Evolutionary conservation across 2,329 filamentous ascomycete species (phyloP), one percentile per base, ranked within the genome.

Genomic region (Penicillium janthinellum): DNA sequence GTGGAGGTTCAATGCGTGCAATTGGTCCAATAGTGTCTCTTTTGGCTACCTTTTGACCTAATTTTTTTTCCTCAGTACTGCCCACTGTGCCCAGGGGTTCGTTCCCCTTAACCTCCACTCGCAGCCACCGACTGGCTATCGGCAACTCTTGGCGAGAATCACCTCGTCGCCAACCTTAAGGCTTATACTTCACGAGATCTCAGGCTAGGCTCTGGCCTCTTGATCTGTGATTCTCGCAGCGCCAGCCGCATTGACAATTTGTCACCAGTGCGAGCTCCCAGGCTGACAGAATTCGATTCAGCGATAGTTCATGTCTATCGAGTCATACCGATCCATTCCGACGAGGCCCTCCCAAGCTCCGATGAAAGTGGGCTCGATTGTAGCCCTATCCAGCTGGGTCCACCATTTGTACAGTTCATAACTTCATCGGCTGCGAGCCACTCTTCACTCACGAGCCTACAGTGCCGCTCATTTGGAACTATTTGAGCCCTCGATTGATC

Each of bases 1-100:
- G 48, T 51, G 48, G 48, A 51, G 49, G 35, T n/a, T 45, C 12
- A 44, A 25, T 58, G 22, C 53, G 53, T 35, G 17, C 34, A 39
- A n/a, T 41, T 35, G 44, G 31, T 57, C 34, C 48, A 59, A 54
- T 49, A 39, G 51, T 34, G 37, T 41, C 15, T 31, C 22, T 44
- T 38, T 53, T 42, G 51, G 51, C 51, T 53, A 31, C 8, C 14
- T 39, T 28, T 42, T 34, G 37, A 17, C 10, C 20, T 53, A 20
- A 35, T 49, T 35, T 35, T 34, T 35, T 17, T 17, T 34, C 20
- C 2, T 22, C n/a, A 7, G n/a, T 3, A 17, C 17, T 17, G 31
- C 31, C 7, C 28, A 31, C 5, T 31, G 28, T 31, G 28, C 28
- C 45, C 28, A 49, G 45, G 45, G 45, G 45, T 28, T 35, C 45